Evolutionary conservation across 2,329 filamentous ascomycete genomes (phyloP).

Genomic region (Stenocarpella maydis): DNA sequence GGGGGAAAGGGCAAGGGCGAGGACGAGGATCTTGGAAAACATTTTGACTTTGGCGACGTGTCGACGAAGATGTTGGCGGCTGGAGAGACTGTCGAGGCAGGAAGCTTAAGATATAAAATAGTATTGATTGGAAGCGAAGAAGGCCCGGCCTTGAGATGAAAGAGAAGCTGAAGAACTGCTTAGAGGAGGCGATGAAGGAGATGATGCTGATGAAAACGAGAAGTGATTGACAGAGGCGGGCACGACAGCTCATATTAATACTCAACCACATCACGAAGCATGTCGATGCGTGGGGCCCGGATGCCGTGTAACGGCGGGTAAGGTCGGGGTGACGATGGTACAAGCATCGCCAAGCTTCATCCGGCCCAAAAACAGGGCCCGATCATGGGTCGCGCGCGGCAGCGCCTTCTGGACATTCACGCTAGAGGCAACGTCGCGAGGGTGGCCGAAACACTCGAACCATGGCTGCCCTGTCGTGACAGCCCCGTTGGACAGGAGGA

Average conservation of each 20-base stretch:
- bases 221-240: neutral
- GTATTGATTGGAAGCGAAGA: constrained; percentile 29
- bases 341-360: constrained; percentile 20
- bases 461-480: neutral
- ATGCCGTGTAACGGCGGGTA: neutral
- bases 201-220: constrained; percentile 18
- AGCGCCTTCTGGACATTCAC: neutral
- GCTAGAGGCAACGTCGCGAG: neutral
- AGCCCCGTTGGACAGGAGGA: neutral
- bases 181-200: neutral
- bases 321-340: neutral
- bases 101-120: neutral
- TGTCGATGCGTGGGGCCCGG: neutral
- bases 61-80: neutral
- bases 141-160: constrained; percentile 34
- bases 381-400: neutral
- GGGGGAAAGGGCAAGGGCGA: constrained; percentile 42
- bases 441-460: neutral
- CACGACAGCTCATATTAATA: constrained; percentile 21
- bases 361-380: neutral
- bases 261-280: neutral
- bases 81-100: too few relatives aligned
- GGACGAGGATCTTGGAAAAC: constrained; percentile 41
- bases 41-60: constrained; percentile 36
- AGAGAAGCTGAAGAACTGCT: constrained; percentile 14